Evolutionary conservation across 306 rosid species (phyloP).

Genomic region (Vachellia collinsii): DNA sequence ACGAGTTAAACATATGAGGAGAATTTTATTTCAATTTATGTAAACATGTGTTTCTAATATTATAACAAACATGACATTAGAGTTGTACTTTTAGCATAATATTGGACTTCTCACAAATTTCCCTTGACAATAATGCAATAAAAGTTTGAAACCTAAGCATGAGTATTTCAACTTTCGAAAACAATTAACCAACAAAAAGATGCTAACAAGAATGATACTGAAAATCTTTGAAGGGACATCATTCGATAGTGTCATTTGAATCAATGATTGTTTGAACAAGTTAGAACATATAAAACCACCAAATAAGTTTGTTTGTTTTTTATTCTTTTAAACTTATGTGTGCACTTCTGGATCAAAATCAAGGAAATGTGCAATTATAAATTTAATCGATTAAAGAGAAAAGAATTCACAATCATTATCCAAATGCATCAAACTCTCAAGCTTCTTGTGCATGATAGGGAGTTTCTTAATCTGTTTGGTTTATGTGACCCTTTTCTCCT

Average conservation of each 20-base stretch:
- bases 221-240: background rate
- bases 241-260: background rate
- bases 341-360: background rate
- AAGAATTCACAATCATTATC: conserved; percentile 8
- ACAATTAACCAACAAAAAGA: background rate
- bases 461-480: background rate
- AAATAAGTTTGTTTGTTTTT: background rate
- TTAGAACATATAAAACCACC: background rate
- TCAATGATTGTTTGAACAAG: background rate
- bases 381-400: conserved; percentile 8
- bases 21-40: too few relatives aligned
- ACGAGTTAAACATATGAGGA: too few relatives aligned
- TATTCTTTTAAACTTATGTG: background rate
- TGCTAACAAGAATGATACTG: background rate
- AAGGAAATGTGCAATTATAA: background rate
- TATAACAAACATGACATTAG: too few relatives aligned
- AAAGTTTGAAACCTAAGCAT: too few relatives aligned
- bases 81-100: too few relatives aligned
- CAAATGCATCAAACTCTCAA: background rate
- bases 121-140: too few relatives aligned
- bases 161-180: background rate
- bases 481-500: conserved; percentile 20
- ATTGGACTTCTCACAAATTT: too few relatives aligned
- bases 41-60: too few relatives aligned
- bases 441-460: background rate